Conservation (phyloP, 1,284 basidiomycete genomes). For the Somion occarium region DNA sequence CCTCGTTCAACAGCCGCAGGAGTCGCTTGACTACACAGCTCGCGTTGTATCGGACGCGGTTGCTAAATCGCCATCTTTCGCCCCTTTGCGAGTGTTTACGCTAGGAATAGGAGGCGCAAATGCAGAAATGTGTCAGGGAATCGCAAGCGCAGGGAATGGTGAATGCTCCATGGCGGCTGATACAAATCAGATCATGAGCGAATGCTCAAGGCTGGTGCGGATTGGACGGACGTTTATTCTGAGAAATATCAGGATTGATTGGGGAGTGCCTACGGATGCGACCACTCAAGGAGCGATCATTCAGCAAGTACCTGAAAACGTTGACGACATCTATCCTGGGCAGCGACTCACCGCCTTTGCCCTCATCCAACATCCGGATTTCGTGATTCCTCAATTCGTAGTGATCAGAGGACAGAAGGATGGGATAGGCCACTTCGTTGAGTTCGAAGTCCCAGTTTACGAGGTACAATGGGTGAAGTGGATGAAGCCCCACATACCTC, state of each 20-base stretch:
- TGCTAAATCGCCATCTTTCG: conserved; percentile 8
- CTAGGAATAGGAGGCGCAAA: conserved; percentile 44
- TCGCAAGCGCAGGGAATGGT: conserved; percentile 48
- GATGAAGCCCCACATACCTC: conserved; percentile 3
- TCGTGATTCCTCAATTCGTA: background rate
- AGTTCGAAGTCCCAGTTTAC: conserved; percentile 1
- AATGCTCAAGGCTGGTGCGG: conserved; percentile 43
- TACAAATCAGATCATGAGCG: conserved; percentile 40
- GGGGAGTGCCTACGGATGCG: conserved; percentile 30
- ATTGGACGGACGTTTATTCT: conserved; percentile 44
- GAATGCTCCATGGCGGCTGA: conserved; percentile 40
- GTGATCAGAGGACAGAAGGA: background rate
- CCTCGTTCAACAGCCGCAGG: background rate
- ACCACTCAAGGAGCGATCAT: background rate
- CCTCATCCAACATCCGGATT: background rate
- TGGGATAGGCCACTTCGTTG: background rate
- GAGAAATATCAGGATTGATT: conserved; percentile 42
- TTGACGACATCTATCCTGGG: background rate
- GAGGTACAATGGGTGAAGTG: conserved; percentile 7
- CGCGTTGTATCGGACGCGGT: conserved; percentile 10
- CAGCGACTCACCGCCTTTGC: background rate
- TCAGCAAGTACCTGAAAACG: background rate
- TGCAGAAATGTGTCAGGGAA: conserved; percentile 42
- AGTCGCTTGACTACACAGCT: background rate
- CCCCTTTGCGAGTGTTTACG: conserved; percentile 44